These are phyloP conservation scores for Chrysosporium queenslandicum DNA, from an alignment of 2,329 filamentous ascomycete species.

Conservation along the genomic window DNA sequence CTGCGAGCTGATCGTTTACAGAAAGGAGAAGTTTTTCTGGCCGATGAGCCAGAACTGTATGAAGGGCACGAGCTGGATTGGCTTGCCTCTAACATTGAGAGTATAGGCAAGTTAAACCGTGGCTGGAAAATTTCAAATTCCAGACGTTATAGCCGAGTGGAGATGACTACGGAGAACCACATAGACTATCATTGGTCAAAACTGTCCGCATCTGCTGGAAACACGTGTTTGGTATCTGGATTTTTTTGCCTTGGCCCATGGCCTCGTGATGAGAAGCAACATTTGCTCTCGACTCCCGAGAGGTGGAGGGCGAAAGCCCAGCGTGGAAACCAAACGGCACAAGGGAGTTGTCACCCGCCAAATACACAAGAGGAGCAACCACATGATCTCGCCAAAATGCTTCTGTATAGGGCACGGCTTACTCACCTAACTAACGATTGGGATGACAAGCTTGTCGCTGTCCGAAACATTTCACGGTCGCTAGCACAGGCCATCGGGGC, in stretches of 20 bases:
- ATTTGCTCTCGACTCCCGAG: no score
- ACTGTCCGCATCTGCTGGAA: no score
- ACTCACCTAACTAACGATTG: not conserved
- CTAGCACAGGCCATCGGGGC: not conserved
- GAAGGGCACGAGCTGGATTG: constrained; percentile 3
- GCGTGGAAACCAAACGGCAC: no score
- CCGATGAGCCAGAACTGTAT: not conserved
- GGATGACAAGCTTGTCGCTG: not conserved
- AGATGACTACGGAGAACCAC: not conserved
- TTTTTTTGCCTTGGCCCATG: no score
- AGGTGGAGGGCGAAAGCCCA: no score
- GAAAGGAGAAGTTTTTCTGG: not conserved
- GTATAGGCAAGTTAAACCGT: no score
- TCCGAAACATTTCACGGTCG: not conserved
- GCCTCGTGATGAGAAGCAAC: no score
- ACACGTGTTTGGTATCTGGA: no score
- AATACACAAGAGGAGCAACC: not conserved
- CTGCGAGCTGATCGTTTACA: not conserved
- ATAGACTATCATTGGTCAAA: no score
- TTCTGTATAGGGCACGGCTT: constrained; percentile 2
- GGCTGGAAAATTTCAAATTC: constrained; percentile 1
- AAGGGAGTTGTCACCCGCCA: no score
- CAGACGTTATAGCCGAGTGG: not conserved
- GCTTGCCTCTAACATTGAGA: constrained; percentile 1
- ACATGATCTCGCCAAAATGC: not conserved